Evolutionary conservation across 2,329 filamentous ascomycete genomes (phyloP).

Genomic region (Beauveria sp.): DNA sequence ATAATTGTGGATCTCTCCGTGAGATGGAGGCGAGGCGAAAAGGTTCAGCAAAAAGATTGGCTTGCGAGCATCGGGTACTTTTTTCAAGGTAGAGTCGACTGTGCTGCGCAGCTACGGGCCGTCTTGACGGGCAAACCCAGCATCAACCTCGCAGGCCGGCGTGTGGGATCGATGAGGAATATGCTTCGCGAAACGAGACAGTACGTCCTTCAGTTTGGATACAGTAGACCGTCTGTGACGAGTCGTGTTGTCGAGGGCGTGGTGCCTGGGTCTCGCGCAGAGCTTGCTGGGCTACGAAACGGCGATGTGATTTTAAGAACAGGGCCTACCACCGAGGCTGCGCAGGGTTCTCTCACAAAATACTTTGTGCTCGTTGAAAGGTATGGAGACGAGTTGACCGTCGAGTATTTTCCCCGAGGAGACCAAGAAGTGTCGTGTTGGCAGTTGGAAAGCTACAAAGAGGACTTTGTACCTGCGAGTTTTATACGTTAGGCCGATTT

Average conservation of each 20-base stretch:
- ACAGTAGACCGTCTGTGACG: not conserved
- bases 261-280: slow-evolving; percentile 1
- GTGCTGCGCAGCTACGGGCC: not conserved
- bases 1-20: not conserved
- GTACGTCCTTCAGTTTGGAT: not conserved
- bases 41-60: slow-evolving; percentile 5
- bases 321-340: not conserved
- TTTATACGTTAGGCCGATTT: not conserved
- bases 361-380: slow-evolving; percentile 5
- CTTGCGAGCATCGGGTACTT: not conserved
- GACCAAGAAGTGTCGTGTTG: slow-evolving; percentile 6
- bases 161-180: slow-evolving; percentile 7
- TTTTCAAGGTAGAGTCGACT: slow-evolving; percentile 2
- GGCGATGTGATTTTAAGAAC: slow-evolving; percentile 5
- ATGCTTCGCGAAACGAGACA: slow-evolving; percentile 9
- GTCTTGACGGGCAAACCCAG: not conserved
- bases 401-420: slow-evolving; percentile 4
- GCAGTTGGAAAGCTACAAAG: slow-evolving; percentile 11
- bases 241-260: slow-evolving; percentile 1
- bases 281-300: slow-evolving; percentile 5
- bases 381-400: not conserved
- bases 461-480: slow-evolving; percentile 8
- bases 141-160: slow-evolving; percentile 5
- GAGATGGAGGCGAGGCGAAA: slow-evolving; percentile 1
- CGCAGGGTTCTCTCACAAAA: not conserved